A percentile compares a stretch with the other conserved stretches of the same genome.
These are phyloP conservation scores for Micromonas commoda DNA, from an alignment of 139 green algal species.

Conservation along the genomic window DNA sequence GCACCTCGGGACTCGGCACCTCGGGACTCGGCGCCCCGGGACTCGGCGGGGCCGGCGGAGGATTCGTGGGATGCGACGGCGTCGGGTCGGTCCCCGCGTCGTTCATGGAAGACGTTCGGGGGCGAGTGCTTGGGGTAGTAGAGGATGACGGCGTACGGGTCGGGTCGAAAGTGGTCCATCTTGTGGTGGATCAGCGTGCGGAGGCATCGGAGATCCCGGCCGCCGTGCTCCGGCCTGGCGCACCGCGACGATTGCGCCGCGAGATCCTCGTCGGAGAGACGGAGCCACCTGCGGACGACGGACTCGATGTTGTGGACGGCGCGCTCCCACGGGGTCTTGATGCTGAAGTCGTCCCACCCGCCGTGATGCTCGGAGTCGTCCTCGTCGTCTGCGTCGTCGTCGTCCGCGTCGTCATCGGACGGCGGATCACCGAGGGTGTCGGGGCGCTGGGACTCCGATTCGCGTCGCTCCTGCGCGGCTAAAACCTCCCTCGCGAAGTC, in stretches of 20 bases:
- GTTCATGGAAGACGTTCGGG: no score
- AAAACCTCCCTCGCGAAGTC: neutral
- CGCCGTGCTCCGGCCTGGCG: neutral
- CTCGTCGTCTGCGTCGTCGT: constrained; percentile 4
- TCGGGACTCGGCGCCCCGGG: no score
- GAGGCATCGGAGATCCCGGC: neutral
- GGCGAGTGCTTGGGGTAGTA: no score
- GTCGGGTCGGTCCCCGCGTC: no score
- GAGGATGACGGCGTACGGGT: no score
- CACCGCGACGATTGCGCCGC: neutral
- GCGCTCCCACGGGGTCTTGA: neutral
- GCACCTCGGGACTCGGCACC: no score
- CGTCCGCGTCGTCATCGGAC: neutral
- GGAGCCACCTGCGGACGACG: neutral
- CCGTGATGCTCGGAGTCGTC: neutral
- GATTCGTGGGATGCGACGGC: no score
- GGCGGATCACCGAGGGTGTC: neutral
- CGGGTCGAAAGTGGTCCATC: neutral
- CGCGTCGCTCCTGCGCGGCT: neutral
- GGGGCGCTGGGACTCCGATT: neutral
- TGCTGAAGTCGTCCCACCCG: neutral
- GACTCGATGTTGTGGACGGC: neutral
- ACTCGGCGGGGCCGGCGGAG: no score
- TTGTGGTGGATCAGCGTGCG: neutral
- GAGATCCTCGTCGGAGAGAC: neutral